Conservation (phyloP, 2,329 filamentous ascomycete species). For the Gnomoniopsis smithogilvyi region DNA sequence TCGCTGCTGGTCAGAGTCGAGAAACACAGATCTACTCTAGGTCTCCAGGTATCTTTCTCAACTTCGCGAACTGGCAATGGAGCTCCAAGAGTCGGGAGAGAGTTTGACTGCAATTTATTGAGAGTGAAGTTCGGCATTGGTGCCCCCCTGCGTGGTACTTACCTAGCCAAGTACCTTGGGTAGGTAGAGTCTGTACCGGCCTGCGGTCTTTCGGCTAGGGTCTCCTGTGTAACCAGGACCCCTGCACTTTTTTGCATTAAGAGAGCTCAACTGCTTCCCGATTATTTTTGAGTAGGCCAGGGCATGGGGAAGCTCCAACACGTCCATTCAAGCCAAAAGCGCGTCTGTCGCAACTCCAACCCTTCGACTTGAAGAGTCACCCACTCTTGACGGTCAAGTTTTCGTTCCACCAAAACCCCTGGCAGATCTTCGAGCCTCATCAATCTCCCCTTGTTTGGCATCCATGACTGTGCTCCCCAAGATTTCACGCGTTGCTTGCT, state of each 20-base stretch:
- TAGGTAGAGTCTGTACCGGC: no score
- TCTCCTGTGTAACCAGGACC: not conserved
- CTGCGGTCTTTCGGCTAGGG: no score
- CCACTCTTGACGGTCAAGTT: no score
- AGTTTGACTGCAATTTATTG: no score
- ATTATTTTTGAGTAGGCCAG: constrained; percentile 5
- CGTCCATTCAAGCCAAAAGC: not conserved
- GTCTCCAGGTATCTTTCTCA: no score
- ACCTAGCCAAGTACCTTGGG: not conserved
- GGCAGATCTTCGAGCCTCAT: constrained; percentile 7
- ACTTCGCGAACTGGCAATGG: no score
- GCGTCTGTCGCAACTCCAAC: constrained; percentile 6
- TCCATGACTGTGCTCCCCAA: constrained; percentile 16
- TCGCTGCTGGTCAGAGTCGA: not conserved
- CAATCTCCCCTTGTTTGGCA: constrained; percentile 1
- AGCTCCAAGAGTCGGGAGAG: no score
- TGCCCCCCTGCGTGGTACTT: no score
- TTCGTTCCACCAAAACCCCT: not conserved
- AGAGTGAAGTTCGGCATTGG: no score
- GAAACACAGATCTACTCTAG: no score
- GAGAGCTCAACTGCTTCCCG: not conserved
- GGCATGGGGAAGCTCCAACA: not conserved
- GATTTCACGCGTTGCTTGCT: constrained; percentile 30
- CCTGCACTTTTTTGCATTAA: not conserved
- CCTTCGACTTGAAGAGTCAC: not conserved